These are phyloP conservation scores for Podospora anserina DNA, from an alignment of 495 filamentous ascomycete species.

Conservation along the genomic window DNA sequence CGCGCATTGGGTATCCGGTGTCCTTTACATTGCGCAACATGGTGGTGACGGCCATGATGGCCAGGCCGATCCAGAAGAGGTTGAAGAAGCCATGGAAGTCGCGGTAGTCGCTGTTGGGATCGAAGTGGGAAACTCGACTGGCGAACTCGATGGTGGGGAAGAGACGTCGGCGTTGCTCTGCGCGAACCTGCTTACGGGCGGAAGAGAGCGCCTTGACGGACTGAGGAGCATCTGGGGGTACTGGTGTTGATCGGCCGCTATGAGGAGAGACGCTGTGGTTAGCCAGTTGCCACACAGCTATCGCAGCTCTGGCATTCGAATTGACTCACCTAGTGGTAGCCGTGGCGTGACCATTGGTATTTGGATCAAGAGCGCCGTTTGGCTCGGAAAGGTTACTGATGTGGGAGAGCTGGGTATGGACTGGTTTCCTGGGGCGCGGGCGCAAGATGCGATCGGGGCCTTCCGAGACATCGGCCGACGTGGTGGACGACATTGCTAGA, in stretches of 20 bases:
- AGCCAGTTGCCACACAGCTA: constrained; percentile 11
- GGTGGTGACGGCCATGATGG: constrained; percentile 94
- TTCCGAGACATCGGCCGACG: constrained; percentile 31
- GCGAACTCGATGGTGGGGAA: constrained; percentile 96
- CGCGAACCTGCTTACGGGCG: constrained; percentile 79
- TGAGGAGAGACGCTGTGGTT: neutral
- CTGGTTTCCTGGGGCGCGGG: constrained; percentile 43
- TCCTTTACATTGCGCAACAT: constrained; percentile 91
- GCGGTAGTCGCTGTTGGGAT: constrained; percentile 83
- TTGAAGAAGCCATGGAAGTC: constrained; percentile 97
- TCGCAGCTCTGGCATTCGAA: neutral
- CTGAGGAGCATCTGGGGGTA: constrained; percentile 87
- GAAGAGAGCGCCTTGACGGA: constrained; percentile 81
- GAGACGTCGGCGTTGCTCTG: constrained; percentile 73
- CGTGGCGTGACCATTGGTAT: constrained; percentile 30
- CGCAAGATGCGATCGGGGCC: constrained; percentile 36
- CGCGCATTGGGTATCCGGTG: constrained; percentile 78
- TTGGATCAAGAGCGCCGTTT: constrained; percentile 33
- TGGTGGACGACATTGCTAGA: constrained; percentile 9
- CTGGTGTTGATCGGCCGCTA: constrained; percentile 84
- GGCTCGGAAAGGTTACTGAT: constrained; percentile 36
- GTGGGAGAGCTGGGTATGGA: constrained; percentile 41
- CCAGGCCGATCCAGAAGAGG: constrained; percentile 93
- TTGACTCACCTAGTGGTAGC: constrained; percentile 39
- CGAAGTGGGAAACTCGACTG: constrained; percentile 93